A percentile compares a stretch with the other conserved stretches of the same genome.
Conservation (phyloP, 352 stramenopile genomes). For the Phytophthora constricta region DNA sequence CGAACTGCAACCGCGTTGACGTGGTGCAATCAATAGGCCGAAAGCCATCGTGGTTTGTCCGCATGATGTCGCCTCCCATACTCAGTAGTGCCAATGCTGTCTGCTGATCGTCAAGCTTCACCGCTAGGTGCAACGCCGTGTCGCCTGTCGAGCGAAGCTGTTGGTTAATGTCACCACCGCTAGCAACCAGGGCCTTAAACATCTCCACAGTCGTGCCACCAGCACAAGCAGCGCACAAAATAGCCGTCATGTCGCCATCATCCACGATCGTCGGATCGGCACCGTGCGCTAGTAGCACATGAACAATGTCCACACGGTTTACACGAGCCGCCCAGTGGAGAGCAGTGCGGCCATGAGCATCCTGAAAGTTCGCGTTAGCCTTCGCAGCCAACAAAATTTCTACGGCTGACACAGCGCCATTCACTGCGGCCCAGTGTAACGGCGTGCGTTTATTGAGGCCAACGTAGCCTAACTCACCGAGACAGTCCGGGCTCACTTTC, state of each 20-base stretch:
- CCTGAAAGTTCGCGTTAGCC: constrained; percentile 71
- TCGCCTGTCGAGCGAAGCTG: constrained; percentile 71
- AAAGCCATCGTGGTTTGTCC: constrained; percentile 67
- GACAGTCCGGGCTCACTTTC: constrained; percentile 77
- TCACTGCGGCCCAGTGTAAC: constrained; percentile 80
- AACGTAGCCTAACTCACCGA: constrained; percentile 82
- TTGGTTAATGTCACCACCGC: constrained; percentile 79
- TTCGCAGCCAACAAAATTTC: constrained; percentile 65
- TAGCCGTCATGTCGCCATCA: constrained; percentile 76
- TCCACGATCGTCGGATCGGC: constrained; percentile 79
- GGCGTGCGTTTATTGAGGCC: constrained; percentile 84
- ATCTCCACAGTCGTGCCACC: constrained; percentile 70
- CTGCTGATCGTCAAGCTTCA: constrained; percentile 81
- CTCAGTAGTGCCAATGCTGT: constrained; percentile 76
- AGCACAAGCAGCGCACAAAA: constrained; percentile 77
- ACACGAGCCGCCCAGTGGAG: constrained; percentile 84
- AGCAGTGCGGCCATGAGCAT: constrained; percentile 67
- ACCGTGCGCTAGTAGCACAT: constrained; percentile 52
- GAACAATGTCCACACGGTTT: constrained; percentile 74
- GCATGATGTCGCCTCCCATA: constrained; percentile 80
- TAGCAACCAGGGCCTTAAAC: constrained; percentile 71
- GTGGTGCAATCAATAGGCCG: constrained; percentile 80
- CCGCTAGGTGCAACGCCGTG: constrained; percentile 77
- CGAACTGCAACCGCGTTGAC: constrained; percentile 75
- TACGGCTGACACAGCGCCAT: constrained; percentile 63